Evolutionary conservation across 768 basidiomycete genomes (phyloP).

Genomic region (Russula foetens): DNA sequence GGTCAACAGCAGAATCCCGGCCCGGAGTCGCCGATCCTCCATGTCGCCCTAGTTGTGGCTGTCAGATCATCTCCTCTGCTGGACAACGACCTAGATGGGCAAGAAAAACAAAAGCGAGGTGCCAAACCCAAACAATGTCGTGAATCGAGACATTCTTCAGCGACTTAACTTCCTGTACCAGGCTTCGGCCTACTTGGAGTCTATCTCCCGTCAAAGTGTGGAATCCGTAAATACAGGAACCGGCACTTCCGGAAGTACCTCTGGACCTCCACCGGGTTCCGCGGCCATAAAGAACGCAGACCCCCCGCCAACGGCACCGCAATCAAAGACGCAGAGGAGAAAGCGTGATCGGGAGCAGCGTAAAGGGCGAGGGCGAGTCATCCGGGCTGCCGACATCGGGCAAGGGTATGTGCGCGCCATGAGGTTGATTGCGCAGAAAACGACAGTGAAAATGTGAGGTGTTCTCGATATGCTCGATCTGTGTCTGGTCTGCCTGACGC

Average conservation of each 20-base stretch:
- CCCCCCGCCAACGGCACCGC: not conserved
- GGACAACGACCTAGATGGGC: constrained; percentile 38
- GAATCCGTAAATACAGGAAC: not conserved
- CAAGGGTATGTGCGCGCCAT: constrained; percentile 57
- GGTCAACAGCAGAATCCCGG: not conserved
- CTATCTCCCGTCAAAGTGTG: constrained; percentile 22
- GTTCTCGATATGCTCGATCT: not conserved
- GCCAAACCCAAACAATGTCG: constrained; percentile 48
- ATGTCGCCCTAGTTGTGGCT: no score
- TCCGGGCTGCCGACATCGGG: constrained; percentile 44
- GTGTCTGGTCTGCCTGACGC: not conserved
- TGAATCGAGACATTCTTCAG: constrained; percentile 72
- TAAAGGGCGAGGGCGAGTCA: constrained; percentile 25
- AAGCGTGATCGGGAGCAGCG: constrained; percentile 6
- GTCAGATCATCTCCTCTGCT: no score
- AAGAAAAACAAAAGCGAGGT: constrained; percentile 51
- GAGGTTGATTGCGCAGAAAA: constrained; percentile 65
- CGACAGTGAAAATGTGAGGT: constrained; percentile 70
- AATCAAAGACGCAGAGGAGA: not conserved
- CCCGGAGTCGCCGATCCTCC: not conserved
- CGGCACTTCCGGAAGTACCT: not conserved
- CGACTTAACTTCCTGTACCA: constrained; percentile 83
- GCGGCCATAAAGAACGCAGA: not conserved
- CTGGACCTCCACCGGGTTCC: not conserved
- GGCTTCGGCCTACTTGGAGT: constrained; percentile 56